Evolutionary conservation across 2,329 filamentous ascomycete species (phyloP).

Genomic region (Cylindrodendrum hubeiense): DNA sequence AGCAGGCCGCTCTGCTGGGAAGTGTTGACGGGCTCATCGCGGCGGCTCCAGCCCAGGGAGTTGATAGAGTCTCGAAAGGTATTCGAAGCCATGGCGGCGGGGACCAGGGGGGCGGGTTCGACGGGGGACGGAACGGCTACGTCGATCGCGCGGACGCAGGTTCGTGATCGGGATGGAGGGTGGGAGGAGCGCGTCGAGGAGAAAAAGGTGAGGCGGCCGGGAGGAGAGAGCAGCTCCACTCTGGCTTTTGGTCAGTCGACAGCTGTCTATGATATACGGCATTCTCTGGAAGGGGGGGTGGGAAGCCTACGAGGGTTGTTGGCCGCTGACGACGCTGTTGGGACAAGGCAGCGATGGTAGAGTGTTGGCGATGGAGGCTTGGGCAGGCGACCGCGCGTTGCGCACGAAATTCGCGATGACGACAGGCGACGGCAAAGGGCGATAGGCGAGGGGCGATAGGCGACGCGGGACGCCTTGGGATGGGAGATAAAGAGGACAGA

Average conservation of each 20-base stretch:
- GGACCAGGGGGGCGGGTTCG: constrained; percentile 35
- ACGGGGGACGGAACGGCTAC: constrained; percentile 39
- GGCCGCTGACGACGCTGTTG: constrained; percentile 37
- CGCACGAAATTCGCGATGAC: constrained; percentile 42
- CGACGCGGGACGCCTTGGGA: constrained; percentile 13
- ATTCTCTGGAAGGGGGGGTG: constrained; percentile 20
- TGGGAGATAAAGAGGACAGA: constrained; percentile 30
- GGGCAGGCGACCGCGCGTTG: constrained; percentile 47
- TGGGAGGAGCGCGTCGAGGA: constrained; percentile 33
- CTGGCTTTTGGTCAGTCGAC: constrained; percentile 39
- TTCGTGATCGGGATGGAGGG: constrained; percentile 38
- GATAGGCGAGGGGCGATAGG: constrained; percentile 26
- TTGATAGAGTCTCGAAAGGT: constrained; percentile 96
- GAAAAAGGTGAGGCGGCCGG: constrained; percentile 4
- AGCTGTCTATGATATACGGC: constrained; percentile 38
- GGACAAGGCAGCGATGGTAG: constrained; percentile 30
- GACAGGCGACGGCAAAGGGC: constrained; percentile 21
- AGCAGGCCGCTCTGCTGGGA: constrained; percentile 78
- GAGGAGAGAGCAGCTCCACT: constrained; percentile 21
- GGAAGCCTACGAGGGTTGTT: constrained; percentile 16
- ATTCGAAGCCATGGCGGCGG: constrained; percentile 78
- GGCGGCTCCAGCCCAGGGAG: constrained; percentile 92
- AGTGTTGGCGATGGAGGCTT: constrained; percentile 37
- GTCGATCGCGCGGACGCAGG: constrained; percentile 40
- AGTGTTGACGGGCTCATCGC: constrained; percentile 83